Percentiles rank a stretch among this genome's conserved stretches.
phyloP scores from a whole-genome alignment of 768 basidiomycete species.

The Dioszegia crocea region DNA sequence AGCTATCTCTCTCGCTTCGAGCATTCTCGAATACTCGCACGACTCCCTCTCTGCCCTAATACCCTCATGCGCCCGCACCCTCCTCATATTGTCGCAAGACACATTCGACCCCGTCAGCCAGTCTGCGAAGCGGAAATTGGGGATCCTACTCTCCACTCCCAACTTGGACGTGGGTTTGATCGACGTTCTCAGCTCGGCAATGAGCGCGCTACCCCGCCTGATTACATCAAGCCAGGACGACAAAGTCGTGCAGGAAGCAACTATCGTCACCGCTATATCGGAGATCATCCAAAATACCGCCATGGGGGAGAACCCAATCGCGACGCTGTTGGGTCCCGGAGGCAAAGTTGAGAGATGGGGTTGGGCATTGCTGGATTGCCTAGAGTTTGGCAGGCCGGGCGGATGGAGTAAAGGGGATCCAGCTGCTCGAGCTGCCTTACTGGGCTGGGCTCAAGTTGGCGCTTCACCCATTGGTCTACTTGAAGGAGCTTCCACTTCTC shows the following conservation, averaged over 20 bases:
- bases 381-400: constrained; percentile 64
- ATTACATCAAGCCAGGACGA: constrained; percentile 67
- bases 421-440: constrained; percentile 20
- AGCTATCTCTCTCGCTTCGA: constrained; percentile 13
- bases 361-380: constrained; percentile 73
- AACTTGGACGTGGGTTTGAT: constrained; percentile 55
- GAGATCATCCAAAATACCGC: constrained; percentile 49
- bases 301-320: constrained; percentile 22
- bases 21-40: constrained; percentile 16
- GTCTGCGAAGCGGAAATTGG: constrained; percentile 15
- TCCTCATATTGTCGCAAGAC: constrained; percentile 61
- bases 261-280: constrained; percentile 69
- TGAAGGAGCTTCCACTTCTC: not conserved
- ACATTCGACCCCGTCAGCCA: constrained; percentile 31
- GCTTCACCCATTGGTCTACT: not conserved
- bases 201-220: constrained; percentile 67
- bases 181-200: constrained; percentile 55
- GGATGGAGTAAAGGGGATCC: constrained; percentile 19
- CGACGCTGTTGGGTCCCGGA: constrained; percentile 66
- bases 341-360: constrained; percentile 91
- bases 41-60: constrained; percentile 62
- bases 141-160: constrained; percentile 6
- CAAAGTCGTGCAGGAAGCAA: constrained; percentile 66
- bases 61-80: constrained; percentile 64
- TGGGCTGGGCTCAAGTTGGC: constrained; percentile 28